Percentiles rank a stretch among this genome's conserved stretches.
Conservation (phyloP, 768 basidiomycete species). For the Trametes elegans region DNA sequence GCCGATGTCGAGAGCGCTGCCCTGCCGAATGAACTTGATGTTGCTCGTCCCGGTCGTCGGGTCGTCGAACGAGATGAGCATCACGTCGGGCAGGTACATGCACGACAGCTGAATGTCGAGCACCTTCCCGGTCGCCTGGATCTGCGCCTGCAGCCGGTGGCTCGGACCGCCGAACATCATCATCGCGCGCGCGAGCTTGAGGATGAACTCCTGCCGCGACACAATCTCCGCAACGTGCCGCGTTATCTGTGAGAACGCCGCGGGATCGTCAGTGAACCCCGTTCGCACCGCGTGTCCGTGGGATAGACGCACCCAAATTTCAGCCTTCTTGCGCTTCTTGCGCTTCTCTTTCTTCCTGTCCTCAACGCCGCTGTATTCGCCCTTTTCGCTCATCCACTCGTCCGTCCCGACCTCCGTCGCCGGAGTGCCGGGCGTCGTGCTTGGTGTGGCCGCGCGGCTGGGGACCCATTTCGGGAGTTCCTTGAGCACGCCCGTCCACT, state of each 20-base stretch:
- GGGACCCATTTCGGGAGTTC: constrained; percentile 36
- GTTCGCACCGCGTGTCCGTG: neutral
- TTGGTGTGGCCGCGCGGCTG: constrained; percentile 27
- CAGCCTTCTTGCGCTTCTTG: constrained; percentile 65
- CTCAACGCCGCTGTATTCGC: constrained; percentile 19
- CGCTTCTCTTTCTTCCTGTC: constrained; percentile 40
- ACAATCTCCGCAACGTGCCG: constrained; percentile 82
- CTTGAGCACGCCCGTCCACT: constrained; percentile 39
- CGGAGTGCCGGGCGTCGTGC: constrained; percentile 29
- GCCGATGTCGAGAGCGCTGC: constrained; percentile 68
- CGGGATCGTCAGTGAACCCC: neutral
- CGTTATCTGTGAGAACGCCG: constrained; percentile 57
- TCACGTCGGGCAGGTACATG: constrained; percentile 72
- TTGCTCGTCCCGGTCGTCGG: constrained; percentile 74
- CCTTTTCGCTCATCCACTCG: constrained; percentile 30
- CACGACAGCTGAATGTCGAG: constrained; percentile 74
- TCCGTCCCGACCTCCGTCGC: constrained; percentile 25
- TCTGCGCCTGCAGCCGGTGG: constrained; percentile 80
- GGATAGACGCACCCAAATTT: constrained; percentile 63
- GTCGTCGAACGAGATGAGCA: constrained; percentile 84
- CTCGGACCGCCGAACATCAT: constrained; percentile 89
- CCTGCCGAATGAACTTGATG: constrained; percentile 76
- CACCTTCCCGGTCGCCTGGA: constrained; percentile 74
- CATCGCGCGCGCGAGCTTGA: constrained; percentile 81
- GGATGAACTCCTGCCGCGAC: constrained; percentile 78